Evolutionary conservation across 2,329 filamentous ascomycete genomes (phyloP), one percentile per base, ranked within the genome.

Genomic region (Colletotrichum zoysiae): DNA sequence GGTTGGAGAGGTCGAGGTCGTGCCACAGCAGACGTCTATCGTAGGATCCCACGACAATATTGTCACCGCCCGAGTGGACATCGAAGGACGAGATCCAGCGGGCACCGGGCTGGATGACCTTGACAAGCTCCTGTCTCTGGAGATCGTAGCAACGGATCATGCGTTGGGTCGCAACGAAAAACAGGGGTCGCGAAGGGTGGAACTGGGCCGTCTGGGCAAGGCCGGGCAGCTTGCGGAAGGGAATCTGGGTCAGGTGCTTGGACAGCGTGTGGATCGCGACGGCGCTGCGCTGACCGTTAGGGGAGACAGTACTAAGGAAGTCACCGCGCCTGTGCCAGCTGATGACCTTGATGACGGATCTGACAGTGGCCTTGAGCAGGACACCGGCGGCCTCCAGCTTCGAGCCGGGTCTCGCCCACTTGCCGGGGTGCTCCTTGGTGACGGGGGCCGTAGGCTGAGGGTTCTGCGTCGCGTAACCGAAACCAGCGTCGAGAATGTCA

Each of bases 121-220:
- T 97, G 81, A 98, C 89, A 44, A 99, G 90, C 78, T 97, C 93
- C 80, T 98, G 95, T 77, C 92, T 92, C 75, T 95, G 93, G 57
- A 99, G 88, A 81, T 99, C 96, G 84, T 99, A 99, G 78, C 93
- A 93, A 68, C 96, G 93, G 78, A 99, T 95, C 70, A 93, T 92
- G 77, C 95, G 93, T 82, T 97, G 95, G 14, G 97, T 98, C 3
- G 96, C 96, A 67, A 99, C 94, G 79, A 98, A 98, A 84, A 99
- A 95, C 61, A 97, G 90, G 0, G 96, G 95, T 76, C 95, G 92
- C 51, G 92, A 93, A 2, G 96, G 96, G 81, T 99, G 97, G 88
- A 99, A 99, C 76, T 95, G 94, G 5, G 95, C 95, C 1, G 93
- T 92, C 82, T 98, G 95, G 1, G 95, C 88, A 67, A 93, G 87